Evolutionary conservation across 2,329 filamentous ascomycete genomes (phyloP).

Genomic region (Truncatella angustata): DNA sequence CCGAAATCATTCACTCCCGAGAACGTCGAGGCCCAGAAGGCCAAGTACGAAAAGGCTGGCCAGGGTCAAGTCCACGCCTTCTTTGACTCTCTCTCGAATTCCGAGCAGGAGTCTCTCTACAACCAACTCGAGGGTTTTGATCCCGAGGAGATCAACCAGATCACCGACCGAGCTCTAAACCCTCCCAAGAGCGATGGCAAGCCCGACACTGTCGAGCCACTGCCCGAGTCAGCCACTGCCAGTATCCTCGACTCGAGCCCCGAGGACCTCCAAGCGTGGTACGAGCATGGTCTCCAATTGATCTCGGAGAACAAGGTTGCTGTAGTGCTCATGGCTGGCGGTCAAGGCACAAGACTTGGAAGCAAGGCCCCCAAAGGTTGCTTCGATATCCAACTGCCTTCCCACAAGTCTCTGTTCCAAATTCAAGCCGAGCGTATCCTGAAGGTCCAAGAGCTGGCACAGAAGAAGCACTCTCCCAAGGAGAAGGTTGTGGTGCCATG

Average conservation of each 20-base stretch:
- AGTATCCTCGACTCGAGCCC: conserved; percentile 87
- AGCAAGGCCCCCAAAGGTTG: conserved; percentile 96
- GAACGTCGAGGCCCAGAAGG: conserved; percentile 64
- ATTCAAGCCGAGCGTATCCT: conserved; percentile 93
- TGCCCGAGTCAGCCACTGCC: conserved; percentile 81
- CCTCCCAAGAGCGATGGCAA: conserved; percentile 63
- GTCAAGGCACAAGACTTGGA: conserved; percentile 90
- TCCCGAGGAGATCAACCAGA: conserved; percentile 81
- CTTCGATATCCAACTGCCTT: conserved; percentile 93
- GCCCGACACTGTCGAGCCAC: conserved; percentile 63
- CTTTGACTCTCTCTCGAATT: conserved; percentile 72
- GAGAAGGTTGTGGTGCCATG: conserved; percentile 73
- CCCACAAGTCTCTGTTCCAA: conserved; percentile 93
- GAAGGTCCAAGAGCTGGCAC: conserved; percentile 79
- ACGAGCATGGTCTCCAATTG: conserved; percentile 76
- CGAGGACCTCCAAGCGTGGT: conserved; percentile 80
- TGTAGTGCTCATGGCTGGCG: conserved; percentile 95
- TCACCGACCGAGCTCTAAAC: conserved; percentile 79
- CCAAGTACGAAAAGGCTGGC: conserved; percentile 70
- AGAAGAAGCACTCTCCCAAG: conserved; percentile 61
- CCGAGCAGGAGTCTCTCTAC: conserved; percentile 77
- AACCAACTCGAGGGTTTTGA: conserved; percentile 80
- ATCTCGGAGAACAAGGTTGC: conserved; percentile 73
- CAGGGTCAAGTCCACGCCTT: conserved; percentile 86
- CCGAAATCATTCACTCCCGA: conserved; percentile 58